Base-by-base conservation (phyloP, 2,329 filamentous ascomycete genomes). In the Neophaeococcomyces mojaviensis region DNA sequence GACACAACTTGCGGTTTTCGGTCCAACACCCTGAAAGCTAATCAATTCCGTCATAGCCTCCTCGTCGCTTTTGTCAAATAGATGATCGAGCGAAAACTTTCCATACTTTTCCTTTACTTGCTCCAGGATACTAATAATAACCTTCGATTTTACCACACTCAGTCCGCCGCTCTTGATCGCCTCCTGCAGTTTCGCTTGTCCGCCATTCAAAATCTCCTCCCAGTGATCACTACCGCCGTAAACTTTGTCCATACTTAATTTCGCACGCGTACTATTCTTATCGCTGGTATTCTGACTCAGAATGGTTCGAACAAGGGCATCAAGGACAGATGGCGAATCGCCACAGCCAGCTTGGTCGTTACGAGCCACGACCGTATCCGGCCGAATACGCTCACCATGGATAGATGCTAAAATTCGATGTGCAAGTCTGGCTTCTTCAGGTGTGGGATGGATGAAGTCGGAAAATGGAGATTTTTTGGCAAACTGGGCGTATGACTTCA, bases 161-260 rank as follows among this genome's bases (percentile, higher is more conserved):
- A 89, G 68, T 0, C 88, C 88, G 8, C 85, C 86, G 43, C 52
- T 54, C 39, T 56, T 55, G 9, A 60, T 54, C 1, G 67, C 64
- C 2, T 68, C 67, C 35, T 73, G 64, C 4, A 77, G 63, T 5
- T 67, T 61, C 0, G 68, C 68, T 2, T 69, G 64, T 3, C 67
- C 59, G 12, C 67, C 67, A 16, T 64, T 48, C 37, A 68, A 67
- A 32, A 71, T 71, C 26, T 64, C 59, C 1, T 68, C 39, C 18
- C 81, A 68, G 0, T 70, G 71, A 16, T 74, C 64, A 16, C 69
- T 71, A 9, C 78, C 73, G n/a, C 67, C 68, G 58, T 84, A 79
- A 0, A 88, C 82, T 63, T 81, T 78, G 42, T 87, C 77, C 7
- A 94, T 69, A 30, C 87, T 87, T 13, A 67, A 65, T 61, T 89